phyloP scores from a whole-genome alignment of 2,329 filamentous ascomycete species.

The Neurospora sp. region DNA sequence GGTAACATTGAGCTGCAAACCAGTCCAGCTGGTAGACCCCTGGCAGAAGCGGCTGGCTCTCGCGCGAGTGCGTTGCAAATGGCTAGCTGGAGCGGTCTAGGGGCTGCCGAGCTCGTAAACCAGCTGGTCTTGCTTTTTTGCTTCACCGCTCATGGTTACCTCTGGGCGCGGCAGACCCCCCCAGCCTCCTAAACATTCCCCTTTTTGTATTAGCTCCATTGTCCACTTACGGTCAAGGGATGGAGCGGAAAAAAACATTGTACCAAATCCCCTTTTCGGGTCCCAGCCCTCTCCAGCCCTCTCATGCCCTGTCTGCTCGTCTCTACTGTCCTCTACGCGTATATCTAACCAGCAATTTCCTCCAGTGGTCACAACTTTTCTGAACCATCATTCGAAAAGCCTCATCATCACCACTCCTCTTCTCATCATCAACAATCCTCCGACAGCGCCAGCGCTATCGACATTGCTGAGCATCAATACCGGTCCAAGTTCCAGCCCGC shows the following conservation, averaged over 20 bases:
- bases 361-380: not conserved
- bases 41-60: not conserved
- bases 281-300: not conserved
- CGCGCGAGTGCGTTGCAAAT: not conserved
- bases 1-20: not conserved
- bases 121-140: not conserved
- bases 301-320: not conserved
- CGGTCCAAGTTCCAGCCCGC: slow-evolving; percentile 48
- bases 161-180: not conserved
- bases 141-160: not conserved
- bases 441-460: slow-evolving; percentile 32
- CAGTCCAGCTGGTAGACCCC: not conserved
- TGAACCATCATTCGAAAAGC: slow-evolving; percentile 33
- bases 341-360: not conserved
- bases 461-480: slow-evolving; percentile 57
- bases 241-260: not conserved
- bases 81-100: not conserved
- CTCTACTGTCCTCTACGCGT: not conserved
- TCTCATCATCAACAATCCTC: not conserved
- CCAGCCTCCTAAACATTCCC: not conserved
- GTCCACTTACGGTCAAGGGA: not conserved
- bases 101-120: not conserved
- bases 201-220: not conserved
- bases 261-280: not conserved
- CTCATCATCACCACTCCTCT: slow-evolving; percentile 35